Evolutionary conservation across 768 basidiomycete genomes (phyloP), one percentile per base, ranked within the genome.

Genomic region (Termitomyces sp.): DNA sequence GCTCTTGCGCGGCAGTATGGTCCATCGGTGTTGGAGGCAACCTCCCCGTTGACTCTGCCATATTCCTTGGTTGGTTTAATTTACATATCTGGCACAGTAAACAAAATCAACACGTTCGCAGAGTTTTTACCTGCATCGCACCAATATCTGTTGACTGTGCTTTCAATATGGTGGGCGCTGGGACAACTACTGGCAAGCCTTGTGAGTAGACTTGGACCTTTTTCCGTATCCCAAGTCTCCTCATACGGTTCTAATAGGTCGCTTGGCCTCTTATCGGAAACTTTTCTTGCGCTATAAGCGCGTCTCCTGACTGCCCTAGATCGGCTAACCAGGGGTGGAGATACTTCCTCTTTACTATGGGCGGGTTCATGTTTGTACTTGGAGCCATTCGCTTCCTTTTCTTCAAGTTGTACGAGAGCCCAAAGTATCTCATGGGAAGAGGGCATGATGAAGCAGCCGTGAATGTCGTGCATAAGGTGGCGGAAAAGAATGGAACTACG

Each of bases 111-210:
- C n/a, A n/a, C n/a, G n/a, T 35, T 33, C 36, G 31, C 62, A 85
- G 86, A 91, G 61, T 88, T 88, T 62, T 64, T 88, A 0, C 89
- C 89, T 0, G 79, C 80, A 2, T 80, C 82, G 1, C 86, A 90
- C 56, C 89, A 91, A 62, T 90, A 88, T 62, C 74, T 91, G 3
- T 72, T 91, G 32, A 89, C 88, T 0, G 71, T 90, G 13, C 75
- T 91, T 16, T 88, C 88, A 0, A 80, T 89, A 35, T 91, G 86
- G 85, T 91, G 89, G 89, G 84, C 86, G 5, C 74, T 90, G 32
- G 88, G 88, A 2, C 89, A 89, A 64, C 76, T 89, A 0, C 63
- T 86, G 45, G 85, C 82, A 22, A 74, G 70, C 58, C 57, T 79
- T 46, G 74, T 73, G 52, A 32, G 50, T 57, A 10, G 10, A n/a